These are phyloP conservation scores for Populus trichocarpa DNA, from an alignment of 441 rosid species.

Conservation along the genomic window DNA sequence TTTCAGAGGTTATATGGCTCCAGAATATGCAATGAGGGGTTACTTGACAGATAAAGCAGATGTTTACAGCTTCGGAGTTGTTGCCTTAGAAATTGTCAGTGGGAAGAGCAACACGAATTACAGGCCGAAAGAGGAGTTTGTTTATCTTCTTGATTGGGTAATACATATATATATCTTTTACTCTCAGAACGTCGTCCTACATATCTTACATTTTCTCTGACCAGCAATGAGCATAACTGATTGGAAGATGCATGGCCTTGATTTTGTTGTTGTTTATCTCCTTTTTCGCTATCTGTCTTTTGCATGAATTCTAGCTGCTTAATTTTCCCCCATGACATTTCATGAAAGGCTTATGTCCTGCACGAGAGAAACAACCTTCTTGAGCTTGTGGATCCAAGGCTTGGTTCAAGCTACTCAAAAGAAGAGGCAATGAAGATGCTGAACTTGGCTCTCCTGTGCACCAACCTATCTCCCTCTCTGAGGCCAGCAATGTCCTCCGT, in stretches of 20 bases:
- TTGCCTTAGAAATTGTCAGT: slow-evolving; percentile 62
- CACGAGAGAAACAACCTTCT: slow-evolving; percentile 44
- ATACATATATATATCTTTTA: not conserved
- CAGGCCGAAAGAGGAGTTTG: slow-evolving; percentile 58
- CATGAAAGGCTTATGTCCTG: slow-evolving; percentile 45
- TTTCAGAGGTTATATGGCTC: slow-evolving; percentile 81
- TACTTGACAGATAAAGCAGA: slow-evolving; percentile 87
- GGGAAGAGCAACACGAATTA: slow-evolving; percentile 75
- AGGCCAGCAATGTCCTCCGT: slow-evolving; percentile 62
- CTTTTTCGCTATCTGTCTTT: not conserved
- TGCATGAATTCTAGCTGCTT: not conserved
- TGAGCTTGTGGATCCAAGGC: slow-evolving; percentile 48
- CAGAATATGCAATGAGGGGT: slow-evolving; percentile 89
- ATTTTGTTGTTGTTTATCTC: no score
- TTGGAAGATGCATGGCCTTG: not conserved
- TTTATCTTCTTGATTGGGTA: slow-evolving; percentile 88
- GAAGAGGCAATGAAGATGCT: slow-evolving; percentile 48
- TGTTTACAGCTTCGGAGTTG: slow-evolving; percentile 80
- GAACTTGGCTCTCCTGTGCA: slow-evolving; percentile 50
- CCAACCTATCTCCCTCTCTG: slow-evolving; percentile 48
- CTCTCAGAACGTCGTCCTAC: no score
- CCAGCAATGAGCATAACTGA: no score
- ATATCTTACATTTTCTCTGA: no score
- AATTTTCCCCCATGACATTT: not conserved
- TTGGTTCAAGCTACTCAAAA: slow-evolving; percentile 32